Conservation (phyloP, 2,329 filamentous ascomycete genomes). For the Sclerotiophoma versabilis region DNA sequence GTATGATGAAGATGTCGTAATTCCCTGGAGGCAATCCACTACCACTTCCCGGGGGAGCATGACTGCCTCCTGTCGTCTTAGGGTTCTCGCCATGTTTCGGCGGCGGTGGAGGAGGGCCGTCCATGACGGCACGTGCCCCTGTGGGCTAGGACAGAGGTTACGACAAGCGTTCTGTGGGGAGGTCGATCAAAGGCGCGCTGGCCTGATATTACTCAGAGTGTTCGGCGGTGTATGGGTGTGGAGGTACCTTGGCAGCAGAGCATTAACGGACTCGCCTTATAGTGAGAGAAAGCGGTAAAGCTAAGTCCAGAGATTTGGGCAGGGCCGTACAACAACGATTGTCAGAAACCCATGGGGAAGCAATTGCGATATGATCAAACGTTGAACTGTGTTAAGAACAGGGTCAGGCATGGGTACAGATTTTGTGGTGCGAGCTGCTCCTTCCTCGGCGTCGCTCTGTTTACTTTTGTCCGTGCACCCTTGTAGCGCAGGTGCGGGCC, state of each 20-base stretch:
- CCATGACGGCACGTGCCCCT: slow-evolving; percentile 43
- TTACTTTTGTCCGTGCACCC: slow-evolving; percentile 14
- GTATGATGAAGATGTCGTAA: slow-evolving; percentile 97
- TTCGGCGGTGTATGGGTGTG: slow-evolving; percentile 21
- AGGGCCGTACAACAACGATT: slow-evolving; percentile 11
- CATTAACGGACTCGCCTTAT: slow-evolving; percentile 34
- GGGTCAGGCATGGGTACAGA: slow-evolving; percentile 13
- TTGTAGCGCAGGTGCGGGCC: slow-evolving; percentile 13
- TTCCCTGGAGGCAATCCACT: slow-evolving; percentile 82
- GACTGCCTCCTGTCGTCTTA: slow-evolving; percentile 58
- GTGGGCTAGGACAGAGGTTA: slow-evolving; percentile 30
- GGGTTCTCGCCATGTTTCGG: slow-evolving; percentile 85
- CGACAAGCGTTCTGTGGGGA: slow-evolving; percentile 18
- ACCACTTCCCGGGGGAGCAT: slow-evolving; percentile 28
- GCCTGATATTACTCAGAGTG: slow-evolving; percentile 8
- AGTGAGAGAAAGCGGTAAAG: slow-evolving; percentile 19
- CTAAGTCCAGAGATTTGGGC: neutral
- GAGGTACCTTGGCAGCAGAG: slow-evolving; percentile 33
- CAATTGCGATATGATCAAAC: slow-evolving; percentile 4
- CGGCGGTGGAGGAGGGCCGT: slow-evolving; percentile 73
- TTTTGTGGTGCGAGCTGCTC: slow-evolving; percentile 17
- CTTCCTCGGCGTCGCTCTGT: slow-evolving; percentile 13
- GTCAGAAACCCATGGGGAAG: slow-evolving; percentile 20
- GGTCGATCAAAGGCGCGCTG: slow-evolving; percentile 1
- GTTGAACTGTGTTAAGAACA: slow-evolving; percentile 5